phyloP scores from a whole-genome alignment of 2,329 filamentous ascomycete species.

The Ceratocystis eucalypticola region DNA sequence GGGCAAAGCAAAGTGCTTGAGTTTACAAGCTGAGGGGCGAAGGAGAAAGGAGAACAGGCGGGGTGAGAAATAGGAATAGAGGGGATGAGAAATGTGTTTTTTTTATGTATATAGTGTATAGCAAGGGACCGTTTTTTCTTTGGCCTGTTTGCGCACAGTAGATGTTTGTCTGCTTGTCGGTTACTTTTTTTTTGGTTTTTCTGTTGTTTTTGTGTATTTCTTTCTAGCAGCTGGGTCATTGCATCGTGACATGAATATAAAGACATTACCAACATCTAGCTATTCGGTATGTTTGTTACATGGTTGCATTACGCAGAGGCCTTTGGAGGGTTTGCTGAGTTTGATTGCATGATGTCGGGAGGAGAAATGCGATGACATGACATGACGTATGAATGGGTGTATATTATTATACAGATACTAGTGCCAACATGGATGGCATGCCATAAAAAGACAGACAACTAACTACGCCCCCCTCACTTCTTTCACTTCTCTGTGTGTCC shows the following conservation, averaged over 20 bases:
- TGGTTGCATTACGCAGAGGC: too few species aligned
- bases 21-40: conserved; percentile 13
- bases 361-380: too few species aligned
- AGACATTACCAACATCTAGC: too few species aligned
- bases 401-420: too few species aligned
- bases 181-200: background rate
- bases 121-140: background rate
- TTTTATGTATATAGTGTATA: conserved; percentile 1
- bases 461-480: background rate
- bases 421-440: too few species aligned
- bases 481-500: conserved; percentile 47
- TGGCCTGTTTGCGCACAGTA: background rate
- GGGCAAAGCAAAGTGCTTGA: conserved; percentile 13
- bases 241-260: background rate
- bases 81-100: background rate
- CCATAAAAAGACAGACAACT: background rate
- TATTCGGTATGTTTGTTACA: too few species aligned
- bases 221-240: background rate
- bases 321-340: too few species aligned
- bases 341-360: too few species aligned
- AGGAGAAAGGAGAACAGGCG: background rate
- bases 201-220: conserved; percentile 1
- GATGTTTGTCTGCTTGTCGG: background rate
- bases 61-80: background rate
- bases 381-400: too few species aligned